Evolutionary conservation across 768 basidiomycete genomes (phyloP).

Genomic region (Dendrothele bispora): DNA sequence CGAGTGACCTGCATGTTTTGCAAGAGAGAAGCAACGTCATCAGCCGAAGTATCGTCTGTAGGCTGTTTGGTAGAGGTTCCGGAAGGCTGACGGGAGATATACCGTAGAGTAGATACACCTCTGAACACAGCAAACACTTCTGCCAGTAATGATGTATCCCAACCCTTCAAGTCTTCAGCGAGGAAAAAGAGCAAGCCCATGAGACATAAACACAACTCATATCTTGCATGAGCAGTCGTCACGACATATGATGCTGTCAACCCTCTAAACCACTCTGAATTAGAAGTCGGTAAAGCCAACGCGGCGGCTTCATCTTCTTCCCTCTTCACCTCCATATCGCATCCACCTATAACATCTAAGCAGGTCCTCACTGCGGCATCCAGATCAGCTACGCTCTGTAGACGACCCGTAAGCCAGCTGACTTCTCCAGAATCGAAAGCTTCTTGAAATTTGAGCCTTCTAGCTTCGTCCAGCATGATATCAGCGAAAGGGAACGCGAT

Average conservation of each 20-base stretch:
- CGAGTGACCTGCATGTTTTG: constrained; percentile 73
- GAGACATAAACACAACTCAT: constrained; percentile 69
- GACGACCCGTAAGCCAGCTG: constrained; percentile 60
- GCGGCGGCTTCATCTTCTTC: constrained; percentile 71
- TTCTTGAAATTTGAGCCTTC: constrained; percentile 51
- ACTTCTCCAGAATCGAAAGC: constrained; percentile 58
- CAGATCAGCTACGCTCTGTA: constrained; percentile 57
- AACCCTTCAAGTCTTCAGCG: constrained; percentile 50
- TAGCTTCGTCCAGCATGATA: constrained; percentile 66
- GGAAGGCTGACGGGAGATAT: constrained; percentile 59
- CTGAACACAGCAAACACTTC: constrained; percentile 81
- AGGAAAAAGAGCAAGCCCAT: constrained; percentile 72
- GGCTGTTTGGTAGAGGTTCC: constrained; percentile 26
- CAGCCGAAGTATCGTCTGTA: constrained; percentile 34
- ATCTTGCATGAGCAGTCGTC: constrained; percentile 67
- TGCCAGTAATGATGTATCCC: constrained; percentile 48
- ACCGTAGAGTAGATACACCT: constrained; percentile 72
- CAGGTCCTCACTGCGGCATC: constrained; percentile 54
- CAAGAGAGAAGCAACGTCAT: constrained; percentile 69
- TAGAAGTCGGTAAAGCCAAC: constrained; percentile 45
- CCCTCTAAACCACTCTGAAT: constrained; percentile 62
- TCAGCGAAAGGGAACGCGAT: constrained; percentile 77
- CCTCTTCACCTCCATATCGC: constrained; percentile 68
- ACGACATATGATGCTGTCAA: constrained; percentile 63
- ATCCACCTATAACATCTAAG: constrained; percentile 71